Percentiles rank a stretch among this genome's conserved stretches.
phyloP scores from a whole-genome alignment of 805 yeast genomes.

The Candida sphagnicola region DNA sequence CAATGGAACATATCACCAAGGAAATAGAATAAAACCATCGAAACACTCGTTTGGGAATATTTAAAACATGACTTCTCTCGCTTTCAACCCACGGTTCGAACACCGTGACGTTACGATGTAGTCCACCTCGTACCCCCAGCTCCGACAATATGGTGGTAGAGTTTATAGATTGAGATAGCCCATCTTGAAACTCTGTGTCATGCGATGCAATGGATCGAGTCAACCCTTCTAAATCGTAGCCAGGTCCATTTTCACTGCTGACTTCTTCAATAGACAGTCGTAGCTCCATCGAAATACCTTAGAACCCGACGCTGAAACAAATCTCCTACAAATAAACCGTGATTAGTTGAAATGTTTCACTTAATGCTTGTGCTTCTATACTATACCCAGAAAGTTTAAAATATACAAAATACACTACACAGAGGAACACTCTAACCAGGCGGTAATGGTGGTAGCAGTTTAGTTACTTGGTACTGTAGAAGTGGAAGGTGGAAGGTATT shows the following conservation, averaged over 20 bases:
- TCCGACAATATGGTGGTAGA: neutral
- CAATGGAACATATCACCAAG: constrained; percentile 16
- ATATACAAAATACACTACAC: no score
- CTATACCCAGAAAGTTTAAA: no score
- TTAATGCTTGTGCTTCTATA: no score
- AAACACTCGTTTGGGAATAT: constrained; percentile 18
- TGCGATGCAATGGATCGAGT: neutral
- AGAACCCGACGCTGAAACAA: no score
- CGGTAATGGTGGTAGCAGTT: no score
- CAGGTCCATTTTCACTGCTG: no score
- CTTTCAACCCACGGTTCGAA: constrained; percentile 4
- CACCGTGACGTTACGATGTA: constrained; percentile 3
- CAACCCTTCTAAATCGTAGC: neutral
- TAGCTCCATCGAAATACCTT: no score
- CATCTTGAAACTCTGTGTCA: neutral
- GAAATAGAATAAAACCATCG: constrained; percentile 28
- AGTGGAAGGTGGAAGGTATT: no score
- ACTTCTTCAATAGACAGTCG: constrained; percentile 3
- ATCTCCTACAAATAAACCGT: no score
- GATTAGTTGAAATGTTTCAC: no score
- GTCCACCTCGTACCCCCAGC: neutral
- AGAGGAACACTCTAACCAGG: no score
- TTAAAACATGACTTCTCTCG: constrained; percentile 6
- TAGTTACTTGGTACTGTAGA: no score
- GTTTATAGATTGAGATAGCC: neutral